These are phyloP conservation scores for Diaporthe sp. DNA, from an alignment of 2,329 filamentous ascomycete genomes.

Conservation along the genomic window DNA sequence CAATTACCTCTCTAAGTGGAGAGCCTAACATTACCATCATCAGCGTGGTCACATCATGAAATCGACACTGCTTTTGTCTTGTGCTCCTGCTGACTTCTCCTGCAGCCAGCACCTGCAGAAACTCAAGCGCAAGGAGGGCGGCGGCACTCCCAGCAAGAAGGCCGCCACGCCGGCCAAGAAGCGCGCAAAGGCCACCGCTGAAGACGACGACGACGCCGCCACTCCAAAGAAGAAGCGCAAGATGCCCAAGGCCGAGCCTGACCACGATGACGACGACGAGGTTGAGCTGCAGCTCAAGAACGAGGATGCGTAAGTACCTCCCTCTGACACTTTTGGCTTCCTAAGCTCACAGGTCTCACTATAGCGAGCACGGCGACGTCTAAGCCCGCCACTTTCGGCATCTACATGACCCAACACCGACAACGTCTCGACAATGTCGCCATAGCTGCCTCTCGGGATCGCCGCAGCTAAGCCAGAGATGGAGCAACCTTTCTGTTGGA, in stretches of 20 bases:
- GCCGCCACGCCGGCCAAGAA: slow-evolving; percentile 35
- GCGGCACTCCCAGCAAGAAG: slow-evolving; percentile 33
- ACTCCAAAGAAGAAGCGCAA: slow-evolving; percentile 9
- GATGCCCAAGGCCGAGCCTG: background rate
- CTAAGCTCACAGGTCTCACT: background rate
- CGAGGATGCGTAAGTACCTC: slow-evolving; percentile 28
- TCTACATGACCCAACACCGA: background rate
- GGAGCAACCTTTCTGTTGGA: background rate
- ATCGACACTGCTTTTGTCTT: background rate
- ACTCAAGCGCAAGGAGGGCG: slow-evolving; percentile 43
- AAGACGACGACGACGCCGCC: background rate
- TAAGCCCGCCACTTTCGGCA: background rate
- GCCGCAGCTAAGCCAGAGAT: background rate
- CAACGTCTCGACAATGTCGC: slow-evolving; percentile 13
- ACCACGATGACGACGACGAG: slow-evolving; percentile 9
- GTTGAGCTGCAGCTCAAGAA: slow-evolving; percentile 7
- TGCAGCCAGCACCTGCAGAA: slow-evolving; percentile 49
- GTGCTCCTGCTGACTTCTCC: slow-evolving; percentile 19
- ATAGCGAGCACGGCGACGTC: slow-evolving; percentile 28
- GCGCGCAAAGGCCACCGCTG: background rate
- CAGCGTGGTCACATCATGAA: background rate
- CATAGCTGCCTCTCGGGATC: slow-evolving; percentile 11
- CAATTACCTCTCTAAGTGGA: slow-evolving; percentile 3
- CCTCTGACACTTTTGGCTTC: no score
- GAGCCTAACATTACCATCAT: background rate